Conservation (phyloP, 495 filamentous ascomycete genomes). For the Aspergillus hancockii region DNA sequence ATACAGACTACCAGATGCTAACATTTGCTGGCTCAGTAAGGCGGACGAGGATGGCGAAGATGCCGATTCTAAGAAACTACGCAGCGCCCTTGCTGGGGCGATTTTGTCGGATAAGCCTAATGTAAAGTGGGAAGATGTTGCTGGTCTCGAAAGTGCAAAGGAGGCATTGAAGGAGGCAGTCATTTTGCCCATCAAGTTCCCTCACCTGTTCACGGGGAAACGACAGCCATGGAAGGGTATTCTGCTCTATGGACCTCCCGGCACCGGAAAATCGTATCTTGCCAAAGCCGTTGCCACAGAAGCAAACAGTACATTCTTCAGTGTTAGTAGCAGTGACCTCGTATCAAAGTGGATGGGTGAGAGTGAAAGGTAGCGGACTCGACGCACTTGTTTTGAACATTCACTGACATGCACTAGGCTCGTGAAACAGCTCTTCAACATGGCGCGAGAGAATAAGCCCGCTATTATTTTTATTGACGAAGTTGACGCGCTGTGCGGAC, state of each 20-base stretch:
- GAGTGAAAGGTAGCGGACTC: slow-evolving; percentile 75
- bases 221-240: slow-evolving; percentile 98
- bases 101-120: slow-evolving; percentile 95
- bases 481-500: slow-evolving; percentile 95
- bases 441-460: slow-evolving; percentile 97
- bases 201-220: slow-evolving; percentile 95
- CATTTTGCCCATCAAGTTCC: slow-evolving; percentile 96
- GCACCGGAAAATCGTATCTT: slow-evolving; percentile 95
- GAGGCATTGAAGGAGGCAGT: slow-evolving; percentile 98
- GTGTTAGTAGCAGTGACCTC: slow-evolving; percentile 92
- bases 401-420: slow-evolving; percentile 56
- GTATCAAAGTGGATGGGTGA: slow-evolving; percentile 99
- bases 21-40: slow-evolving; percentile 34
- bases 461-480: slow-evolving; percentile 99
- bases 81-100: slow-evolving; percentile 85
- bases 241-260: slow-evolving; percentile 91
- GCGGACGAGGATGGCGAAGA: slow-evolving; percentile 73
- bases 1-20: neutral
- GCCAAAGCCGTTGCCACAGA: slow-evolving; percentile 98
- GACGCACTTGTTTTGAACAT: slow-evolving; percentile 7
- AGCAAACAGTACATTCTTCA: slow-evolving; percentile 99
- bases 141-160: slow-evolving; percentile 92
- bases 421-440: slow-evolving; percentile 95
- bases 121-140: slow-evolving; percentile 95
- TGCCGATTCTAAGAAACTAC: slow-evolving; percentile 90